Evolutionary conservation across 2,329 filamentous ascomycete genomes (phyloP), one percentile per base, ranked within the genome.

Genomic region (Phyllosticta citrichinensis): DNA sequence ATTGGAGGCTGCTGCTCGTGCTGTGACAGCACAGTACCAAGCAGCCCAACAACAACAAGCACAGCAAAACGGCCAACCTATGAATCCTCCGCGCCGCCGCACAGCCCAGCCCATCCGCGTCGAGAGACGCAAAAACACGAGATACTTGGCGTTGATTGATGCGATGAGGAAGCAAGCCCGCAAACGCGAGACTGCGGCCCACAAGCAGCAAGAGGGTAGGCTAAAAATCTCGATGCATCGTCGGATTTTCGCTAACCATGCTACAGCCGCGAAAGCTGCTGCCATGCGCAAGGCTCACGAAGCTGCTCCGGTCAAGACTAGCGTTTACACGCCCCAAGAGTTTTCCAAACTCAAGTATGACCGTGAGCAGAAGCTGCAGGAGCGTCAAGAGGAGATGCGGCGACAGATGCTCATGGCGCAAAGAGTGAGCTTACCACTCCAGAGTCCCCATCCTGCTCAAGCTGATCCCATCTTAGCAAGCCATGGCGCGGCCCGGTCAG

Each of bases 141-240:
- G 91, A 69, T 90, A 97, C 69, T 79, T 97, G 62, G 89, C 88
- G 54, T 81, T 97, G 68, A 87, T 99, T 66, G 93, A 97, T 74
- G 89, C 89, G 2, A 97, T 97, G 90, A 85, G 92, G 52, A 99
- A 97, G 72, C 75, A 96, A 55, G 92, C 92, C 0, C 95, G 96
- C 79, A 97, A 97, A 75, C 85, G 93, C 25, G 94, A 99, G 75
- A 88, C 88, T 11, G 82, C 84, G 25, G 78, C 85, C 27, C 91
- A 94, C 70, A 97, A 97, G 77, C 89, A 94, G 71, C 88, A 93
- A 69, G 91, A 97, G 70, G 80, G 79, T 80, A 73, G 71, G 73
- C 63, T 56, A 40, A 17, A 22, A 52, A 20, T 22, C 25, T 5
- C 11, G 55, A n/a, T 50, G n/a, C 24, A 63, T n/a, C 3, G 12